phyloP scores from a whole-genome alignment of 495 filamentous ascomycete genomes.

The Astrothelium subdiscretum region DNA sequence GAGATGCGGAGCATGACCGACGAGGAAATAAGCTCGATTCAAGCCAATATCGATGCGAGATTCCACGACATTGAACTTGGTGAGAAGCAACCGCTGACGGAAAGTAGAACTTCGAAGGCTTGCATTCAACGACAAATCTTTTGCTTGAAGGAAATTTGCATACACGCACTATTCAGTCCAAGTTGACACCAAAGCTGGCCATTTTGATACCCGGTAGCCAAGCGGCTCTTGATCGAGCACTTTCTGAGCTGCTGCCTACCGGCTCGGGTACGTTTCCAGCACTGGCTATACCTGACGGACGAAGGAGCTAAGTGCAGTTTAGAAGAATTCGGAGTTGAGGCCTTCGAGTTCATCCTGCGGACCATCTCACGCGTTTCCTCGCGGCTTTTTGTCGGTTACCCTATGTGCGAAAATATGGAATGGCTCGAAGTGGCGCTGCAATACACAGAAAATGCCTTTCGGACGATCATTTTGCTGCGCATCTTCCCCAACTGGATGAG shows the following conservation, averaged over 20 bases:
- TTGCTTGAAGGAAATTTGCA: neutral
- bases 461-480: neutral
- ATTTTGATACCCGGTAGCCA: neutral
- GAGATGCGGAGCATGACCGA: neutral
- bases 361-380: neutral
- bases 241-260: neutral
- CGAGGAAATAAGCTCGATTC: neutral
- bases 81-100: neutral
- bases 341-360: neutral
- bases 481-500: neutral
- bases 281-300: too few relatives aligned
- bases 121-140: neutral
- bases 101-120: neutral
- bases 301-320: too few relatives aligned
- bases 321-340: neutral
- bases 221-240: neutral
- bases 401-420: neutral
- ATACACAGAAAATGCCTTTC: neutral
- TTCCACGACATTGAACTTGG: neutral
- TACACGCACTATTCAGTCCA: neutral
- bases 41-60: neutral
- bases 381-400: neutral
- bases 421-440: neutral
- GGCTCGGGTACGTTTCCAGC: neutral
- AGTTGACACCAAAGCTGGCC: constrained; percentile 3